Conservation (phyloP, 169 alveolate genomes). For the Cryptosporidium xiaoi region DNA sequence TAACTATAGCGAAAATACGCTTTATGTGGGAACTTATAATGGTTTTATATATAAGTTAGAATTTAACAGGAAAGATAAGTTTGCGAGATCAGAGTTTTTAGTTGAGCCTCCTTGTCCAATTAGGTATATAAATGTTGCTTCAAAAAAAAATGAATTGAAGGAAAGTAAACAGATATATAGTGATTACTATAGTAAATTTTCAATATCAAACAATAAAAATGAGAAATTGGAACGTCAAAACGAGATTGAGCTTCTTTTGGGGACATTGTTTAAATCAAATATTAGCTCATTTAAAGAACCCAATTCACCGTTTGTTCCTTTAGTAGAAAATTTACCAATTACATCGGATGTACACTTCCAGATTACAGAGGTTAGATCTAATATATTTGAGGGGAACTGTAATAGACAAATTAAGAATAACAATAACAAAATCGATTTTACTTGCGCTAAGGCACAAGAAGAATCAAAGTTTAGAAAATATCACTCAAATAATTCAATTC, state of each 20-base stretch:
- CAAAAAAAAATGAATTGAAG: too few relatives aligned
- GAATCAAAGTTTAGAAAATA: too few relatives aligned
- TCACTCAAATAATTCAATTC: background rate
- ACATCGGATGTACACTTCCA: conserved; percentile 35
- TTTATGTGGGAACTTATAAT: conserved; percentile 57
- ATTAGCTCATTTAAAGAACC: background rate
- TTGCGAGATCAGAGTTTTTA: background rate
- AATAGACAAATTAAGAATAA: background rate
- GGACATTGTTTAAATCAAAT: conserved; percentile 3
- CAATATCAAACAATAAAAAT: background rate
- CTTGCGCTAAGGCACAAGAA: background rate
- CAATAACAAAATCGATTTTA: background rate
- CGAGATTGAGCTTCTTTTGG: conserved; percentile 32
- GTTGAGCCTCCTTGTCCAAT: conserved; percentile 52
- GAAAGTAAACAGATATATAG: background rate
- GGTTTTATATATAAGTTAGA: conserved; percentile 43
- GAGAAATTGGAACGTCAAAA: too few relatives aligned
- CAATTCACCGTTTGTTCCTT: conserved; percentile 20
- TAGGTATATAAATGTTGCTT: conserved; percentile 28
- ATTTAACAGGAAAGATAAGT: background rate
- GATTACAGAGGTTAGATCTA: conserved; percentile 40
- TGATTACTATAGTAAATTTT: background rate
- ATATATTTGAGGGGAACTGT: background rate
- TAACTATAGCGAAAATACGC: conserved; percentile 2
- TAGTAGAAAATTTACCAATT: background rate